Conservation (phyloP, 495 filamentous ascomycete species). For the Penicillium arizonense region DNA sequence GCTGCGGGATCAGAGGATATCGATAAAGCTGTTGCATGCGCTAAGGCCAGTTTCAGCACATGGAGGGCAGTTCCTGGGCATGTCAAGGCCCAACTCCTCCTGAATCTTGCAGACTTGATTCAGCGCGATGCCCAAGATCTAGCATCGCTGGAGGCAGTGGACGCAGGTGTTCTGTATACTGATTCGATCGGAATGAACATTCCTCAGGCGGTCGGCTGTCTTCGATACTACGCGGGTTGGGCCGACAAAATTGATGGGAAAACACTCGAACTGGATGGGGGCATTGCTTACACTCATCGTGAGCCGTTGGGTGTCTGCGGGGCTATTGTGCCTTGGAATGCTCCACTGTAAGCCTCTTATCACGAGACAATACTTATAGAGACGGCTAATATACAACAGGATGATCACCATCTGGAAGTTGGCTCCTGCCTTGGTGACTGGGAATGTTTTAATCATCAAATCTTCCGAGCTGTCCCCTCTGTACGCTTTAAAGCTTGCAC, state of each 20-base stretch:
- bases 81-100: conserved; percentile 42
- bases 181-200: conserved; percentile 24
- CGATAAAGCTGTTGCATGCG: conserved; percentile 52
- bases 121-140: conserved; percentile 25
- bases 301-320: conserved; percentile 39
- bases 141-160: conserved; percentile 28
- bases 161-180: conserved; percentile 23
- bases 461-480: conserved; percentile 90
- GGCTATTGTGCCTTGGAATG: conserved; percentile 38
- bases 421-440: conserved; percentile 54
- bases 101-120: conserved; percentile 37
- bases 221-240: conserved; percentile 36
- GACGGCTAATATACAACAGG: conserved; percentile 41
- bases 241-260: conserved; percentile 36
- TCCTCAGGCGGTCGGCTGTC: conserved; percentile 17
- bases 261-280: conserved; percentile 21
- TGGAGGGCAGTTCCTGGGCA: conserved; percentile 41
- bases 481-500: conserved; percentile 80
- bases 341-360: conserved; percentile 20
- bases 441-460: conserved; percentile 76
- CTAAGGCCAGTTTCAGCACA: conserved; percentile 31
- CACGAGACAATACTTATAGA: no score
- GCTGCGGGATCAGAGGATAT: conserved; percentile 36
- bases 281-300: conserved; percentile 27
- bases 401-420: conserved; percentile 71